Evolutionary conservation across 2,329 filamentous ascomycete genomes (phyloP), one percentile per base, ranked within the genome.

Genomic region (Hypocrella siamensis): DNA sequence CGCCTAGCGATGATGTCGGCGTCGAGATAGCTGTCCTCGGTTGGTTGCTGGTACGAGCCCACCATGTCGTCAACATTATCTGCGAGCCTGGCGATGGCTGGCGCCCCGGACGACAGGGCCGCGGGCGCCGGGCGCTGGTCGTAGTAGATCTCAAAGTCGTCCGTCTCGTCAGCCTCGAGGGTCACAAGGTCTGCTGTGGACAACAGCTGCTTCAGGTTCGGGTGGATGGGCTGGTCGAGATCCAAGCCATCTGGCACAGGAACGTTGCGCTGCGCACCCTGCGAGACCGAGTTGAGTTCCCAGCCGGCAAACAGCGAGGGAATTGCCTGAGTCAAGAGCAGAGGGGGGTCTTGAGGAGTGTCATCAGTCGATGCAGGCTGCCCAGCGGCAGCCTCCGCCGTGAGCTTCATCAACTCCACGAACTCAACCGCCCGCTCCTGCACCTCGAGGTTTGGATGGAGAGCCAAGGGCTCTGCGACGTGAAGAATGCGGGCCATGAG

Each of bases 381-480:
- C 2, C 66, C 74, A 7, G 75, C 68, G 3, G 72, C 71, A 11
- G 88, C 85, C 57, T 98, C 90, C 1, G 76, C 75, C 3, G 83
- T 84, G 28, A 98, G 64, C 36, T 84, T 84, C 46, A 96, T 71
- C 10, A 96, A 65, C 49, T 98, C 90, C 0, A 85, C 68, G 44
- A 93, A 92, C 48, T 94, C 86, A 2, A 94, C 86, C 3, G 86
- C 79, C 35, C 90, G 74, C 53, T 96, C 90, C 55, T 98, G 90
- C 4, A 98, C 85, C 49, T 98, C 90, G 2, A 98, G 65, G 44
- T 76, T 83, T 0, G 88, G 86, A 50, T 96, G 84, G 26, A 77
- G 65, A 1, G 76, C 74, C 12, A 96, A 56, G 1, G 76, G 71
- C 45, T 96, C 86, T 16, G 93, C 60, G 30, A 82, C 79, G 49